Percentiles rank a stretch among this genome's conserved stretches.
phyloP scores from a whole-genome alignment of 495 filamentous ascomycete species.

The Xylona heveae region DNA sequence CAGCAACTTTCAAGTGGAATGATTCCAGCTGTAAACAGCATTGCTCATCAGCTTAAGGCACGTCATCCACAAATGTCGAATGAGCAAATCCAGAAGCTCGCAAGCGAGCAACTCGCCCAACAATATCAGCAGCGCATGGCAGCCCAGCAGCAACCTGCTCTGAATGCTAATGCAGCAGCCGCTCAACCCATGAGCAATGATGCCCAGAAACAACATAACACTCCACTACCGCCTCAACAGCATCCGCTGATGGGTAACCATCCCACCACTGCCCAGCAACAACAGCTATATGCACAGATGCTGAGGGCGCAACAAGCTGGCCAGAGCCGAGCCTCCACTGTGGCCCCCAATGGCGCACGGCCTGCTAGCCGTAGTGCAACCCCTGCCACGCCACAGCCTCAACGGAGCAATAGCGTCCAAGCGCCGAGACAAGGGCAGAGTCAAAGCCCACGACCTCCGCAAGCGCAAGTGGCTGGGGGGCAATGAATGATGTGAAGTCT shows the following conservation, averaged over 20 bases:
- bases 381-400: constrained; percentile 4
- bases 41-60: constrained; percentile 27
- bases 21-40: constrained; percentile 28
- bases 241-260: constrained; percentile 15
- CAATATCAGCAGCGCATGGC: constrained; percentile 26
- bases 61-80: constrained; percentile 31
- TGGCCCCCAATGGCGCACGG: constrained; percentile 4
- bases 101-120: constrained; percentile 33
- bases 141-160: constrained; percentile 38
- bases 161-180: constrained; percentile 42
- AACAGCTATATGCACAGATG: constrained; percentile 37
- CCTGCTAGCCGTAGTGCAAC: constrained; percentile 4
- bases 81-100: constrained; percentile 37
- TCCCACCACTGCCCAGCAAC: constrained; percentile 33
- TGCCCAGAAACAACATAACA: constrained; percentile 7
- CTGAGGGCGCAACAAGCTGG: constrained; percentile 41
- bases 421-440: constrained; percentile 1
- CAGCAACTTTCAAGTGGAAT: constrained; percentile 30
- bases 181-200: constrained; percentile 9
- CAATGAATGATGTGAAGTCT: constrained; percentile 5
- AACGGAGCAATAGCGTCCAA: neutral
- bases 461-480: constrained; percentile 5
- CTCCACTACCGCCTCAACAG: constrained; percentile 5
- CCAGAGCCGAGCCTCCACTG: constrained; percentile 1
- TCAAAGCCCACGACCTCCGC: constrained; percentile 5